A percentile compares a stretch with the other conserved stretches of the same genome.
These are phyloP conservation scores for Laetiporus sulphureus DNA, from an alignment of 1,284 basidiomycete species.

Conservation along the genomic window DNA sequence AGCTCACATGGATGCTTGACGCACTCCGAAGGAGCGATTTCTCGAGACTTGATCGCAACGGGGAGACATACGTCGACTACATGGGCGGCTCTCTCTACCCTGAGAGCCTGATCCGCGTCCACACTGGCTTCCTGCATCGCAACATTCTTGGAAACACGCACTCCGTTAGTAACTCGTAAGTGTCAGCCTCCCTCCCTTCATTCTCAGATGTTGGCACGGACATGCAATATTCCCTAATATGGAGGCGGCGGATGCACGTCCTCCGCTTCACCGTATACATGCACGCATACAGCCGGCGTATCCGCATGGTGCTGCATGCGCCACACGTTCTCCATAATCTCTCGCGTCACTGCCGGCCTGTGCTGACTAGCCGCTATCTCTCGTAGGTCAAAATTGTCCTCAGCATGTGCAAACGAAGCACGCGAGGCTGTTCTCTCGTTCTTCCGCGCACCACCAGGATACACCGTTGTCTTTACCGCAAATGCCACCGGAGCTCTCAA, in stretches of 20 bases:
- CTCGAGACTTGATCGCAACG: slow-evolving; percentile 48
- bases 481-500: slow-evolving; percentile 78
- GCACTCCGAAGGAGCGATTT: slow-evolving; percentile 67
- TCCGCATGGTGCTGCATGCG: not conserved
- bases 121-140: slow-evolving; percentile 58
- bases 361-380: slow-evolving; percentile 6
- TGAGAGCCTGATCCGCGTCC: slow-evolving; percentile 62
- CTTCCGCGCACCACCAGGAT: slow-evolving; percentile 66
- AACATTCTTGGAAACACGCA: slow-evolving; percentile 77
- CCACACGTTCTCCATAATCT: too few species aligned
- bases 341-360: too few species aligned
- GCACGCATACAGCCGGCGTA: not conserved
- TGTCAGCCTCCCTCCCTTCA: slow-evolving; percentile 5
- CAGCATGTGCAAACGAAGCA: slow-evolving; percentile 59
- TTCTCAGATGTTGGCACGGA: not conserved
- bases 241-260: not conserved
- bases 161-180: slow-evolving; percentile 69
- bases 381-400: slow-evolving; percentile 60
- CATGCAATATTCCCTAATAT: not conserved
- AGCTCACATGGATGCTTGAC: slow-evolving; percentile 45
- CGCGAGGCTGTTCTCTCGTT: slow-evolving; percentile 64
- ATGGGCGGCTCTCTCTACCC: slow-evolving; percentile 78
- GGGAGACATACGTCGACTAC: slow-evolving; percentile 75
- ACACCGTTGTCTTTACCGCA: slow-evolving; percentile 75
- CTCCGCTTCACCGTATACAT: not conserved